Evolutionary conservation across 306 rosid genomes (phyloP).

Genomic region (Quercus ilex): DNA sequence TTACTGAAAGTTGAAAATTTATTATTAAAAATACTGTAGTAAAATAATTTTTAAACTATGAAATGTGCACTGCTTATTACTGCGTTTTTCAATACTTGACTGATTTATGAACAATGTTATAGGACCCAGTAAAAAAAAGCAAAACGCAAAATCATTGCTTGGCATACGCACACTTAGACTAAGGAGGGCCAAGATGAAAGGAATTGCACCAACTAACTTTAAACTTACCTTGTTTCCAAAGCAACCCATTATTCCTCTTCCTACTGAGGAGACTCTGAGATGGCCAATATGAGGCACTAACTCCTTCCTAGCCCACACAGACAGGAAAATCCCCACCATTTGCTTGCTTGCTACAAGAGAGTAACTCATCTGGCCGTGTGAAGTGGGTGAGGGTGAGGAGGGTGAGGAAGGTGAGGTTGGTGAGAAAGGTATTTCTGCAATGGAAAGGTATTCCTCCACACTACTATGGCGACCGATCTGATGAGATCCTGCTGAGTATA

Average conservation of each 20-base stretch:
- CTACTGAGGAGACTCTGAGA: conserved; percentile 74
- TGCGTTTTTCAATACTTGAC: accelerated
- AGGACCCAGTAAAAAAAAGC: too few relatives aligned
- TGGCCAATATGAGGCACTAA: conserved; percentile 78
- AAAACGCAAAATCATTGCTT: too few relatives aligned
- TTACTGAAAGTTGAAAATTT: too few relatives aligned
- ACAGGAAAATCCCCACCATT: conserved; percentile 88
- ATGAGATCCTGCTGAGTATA: conserved; percentile 16
- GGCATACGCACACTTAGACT: not conserved
- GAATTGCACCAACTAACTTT: not conserved
- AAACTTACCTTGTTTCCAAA: conserved; percentile 78
- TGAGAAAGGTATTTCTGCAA: conserved; percentile 50
- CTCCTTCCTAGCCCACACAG: conserved; percentile 77
- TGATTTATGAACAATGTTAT: accelerated
- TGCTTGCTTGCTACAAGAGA: conserved; percentile 74
- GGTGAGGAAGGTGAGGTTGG: not conserved
- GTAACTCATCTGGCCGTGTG: conserved; percentile 30
- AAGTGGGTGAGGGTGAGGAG: not conserved
- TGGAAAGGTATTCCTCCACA: conserved; percentile 47
- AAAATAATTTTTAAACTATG: too few relatives aligned
- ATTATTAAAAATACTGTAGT: accelerated
- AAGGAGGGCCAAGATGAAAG: not conserved
- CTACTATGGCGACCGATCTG: conserved; percentile 10
- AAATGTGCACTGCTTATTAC: too few relatives aligned
- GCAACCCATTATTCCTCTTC: conserved; percentile 95